phyloP scores from a whole-genome alignment of 1,284 basidiomycete species.

The Boletellus deceptivus region DNA sequence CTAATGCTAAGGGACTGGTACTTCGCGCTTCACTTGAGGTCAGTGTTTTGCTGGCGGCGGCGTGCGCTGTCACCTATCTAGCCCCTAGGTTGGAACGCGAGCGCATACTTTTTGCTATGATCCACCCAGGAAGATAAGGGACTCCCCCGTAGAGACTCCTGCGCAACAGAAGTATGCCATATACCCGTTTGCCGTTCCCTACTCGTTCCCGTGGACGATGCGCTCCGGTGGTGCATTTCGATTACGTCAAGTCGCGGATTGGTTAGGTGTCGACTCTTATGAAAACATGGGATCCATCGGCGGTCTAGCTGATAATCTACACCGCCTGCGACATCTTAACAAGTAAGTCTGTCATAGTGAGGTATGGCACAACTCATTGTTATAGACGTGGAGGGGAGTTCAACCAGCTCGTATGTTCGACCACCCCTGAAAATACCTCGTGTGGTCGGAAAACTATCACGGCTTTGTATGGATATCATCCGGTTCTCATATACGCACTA shows the following conservation, averaged over 20 bases:
- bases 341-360: conserved; percentile 25
- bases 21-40: conserved; percentile 54
- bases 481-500: conserved; percentile 4
- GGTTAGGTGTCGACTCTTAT: conserved; percentile 40
- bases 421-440: neutral
- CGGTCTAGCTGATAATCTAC: conserved; percentile 36
- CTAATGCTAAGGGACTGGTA: conserved; percentile 51
- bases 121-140: conserved; percentile 31
- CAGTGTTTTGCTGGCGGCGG: conserved; percentile 13
- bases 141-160: conserved; percentile 28
- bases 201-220: conserved; percentile 48
- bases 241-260: conserved; percentile 58
- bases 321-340: conserved; percentile 33
- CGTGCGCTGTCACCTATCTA: neutral
- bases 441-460: conserved; percentile 31
- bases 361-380: conserved; percentile 12
- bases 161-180: conserved; percentile 47
- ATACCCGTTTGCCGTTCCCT: conserved; percentile 60
- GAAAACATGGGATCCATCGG: conserved; percentile 39
- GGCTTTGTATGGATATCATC: conserved; percentile 42
- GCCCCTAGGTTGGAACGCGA: conserved; percentile 16
- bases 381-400: conserved; percentile 18
- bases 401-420: conserved; percentile 12
- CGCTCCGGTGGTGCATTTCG: conserved; percentile 50
- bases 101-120: conserved; percentile 36